These are phyloP conservation scores for Termitomyces sp. DNA, from an alignment of 768 basidiomycete genomes.

Conservation along the genomic window DNA sequence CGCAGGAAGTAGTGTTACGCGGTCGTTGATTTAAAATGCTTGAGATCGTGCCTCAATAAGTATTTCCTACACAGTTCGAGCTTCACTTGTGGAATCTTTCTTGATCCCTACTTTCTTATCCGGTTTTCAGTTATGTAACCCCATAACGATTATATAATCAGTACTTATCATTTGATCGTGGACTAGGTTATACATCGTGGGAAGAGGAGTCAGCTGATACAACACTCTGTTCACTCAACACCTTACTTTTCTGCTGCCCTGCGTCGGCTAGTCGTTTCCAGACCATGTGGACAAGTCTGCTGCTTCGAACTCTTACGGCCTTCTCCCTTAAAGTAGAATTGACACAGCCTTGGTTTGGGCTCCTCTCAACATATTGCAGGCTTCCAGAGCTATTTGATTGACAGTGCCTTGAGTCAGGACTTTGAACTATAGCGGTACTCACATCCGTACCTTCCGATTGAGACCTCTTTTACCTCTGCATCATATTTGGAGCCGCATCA, in stretches of 20 bases:
- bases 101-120: too few relatives aligned
- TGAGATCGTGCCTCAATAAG: too few relatives aligned
- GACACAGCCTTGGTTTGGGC: not conserved
- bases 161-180: too few relatives aligned
- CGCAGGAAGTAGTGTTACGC: slow-evolving; percentile 22
- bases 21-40: slow-evolving; percentile 9
- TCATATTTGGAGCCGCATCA: not conserved
- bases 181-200: too few relatives aligned
- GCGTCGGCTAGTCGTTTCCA: not conserved
- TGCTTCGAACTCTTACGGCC: not conserved
- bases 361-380: not conserved
- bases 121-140: too few relatives aligned
- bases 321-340: not conserved
- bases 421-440: not conserved
- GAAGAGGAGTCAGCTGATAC: too few relatives aligned
- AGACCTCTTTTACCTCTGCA: not conserved
- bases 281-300: not conserved
- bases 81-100: not conserved
- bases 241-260: too few relatives aligned
- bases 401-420: too few relatives aligned
- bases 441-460: not conserved
- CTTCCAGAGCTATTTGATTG: not conserved
- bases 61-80: not conserved
- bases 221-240: not conserved
- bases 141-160: too few relatives aligned